Conservation (phyloP, 2,329 filamentous ascomycete genomes). For the Scopulariopsis brevicaulis region DNA sequence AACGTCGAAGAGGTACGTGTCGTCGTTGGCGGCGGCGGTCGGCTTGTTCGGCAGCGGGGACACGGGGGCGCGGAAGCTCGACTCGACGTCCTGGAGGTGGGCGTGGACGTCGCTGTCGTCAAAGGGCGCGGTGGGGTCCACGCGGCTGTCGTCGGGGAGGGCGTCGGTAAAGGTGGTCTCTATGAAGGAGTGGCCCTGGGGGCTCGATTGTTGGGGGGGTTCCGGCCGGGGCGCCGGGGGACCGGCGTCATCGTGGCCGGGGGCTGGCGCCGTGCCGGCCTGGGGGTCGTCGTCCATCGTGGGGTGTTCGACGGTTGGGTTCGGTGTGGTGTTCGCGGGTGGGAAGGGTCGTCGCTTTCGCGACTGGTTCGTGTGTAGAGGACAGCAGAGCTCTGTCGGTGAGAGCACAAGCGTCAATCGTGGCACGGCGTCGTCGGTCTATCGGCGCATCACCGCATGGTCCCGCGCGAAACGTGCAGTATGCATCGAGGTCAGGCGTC, state of each 20-base stretch:
- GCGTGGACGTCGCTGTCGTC: constrained; percentile 37
- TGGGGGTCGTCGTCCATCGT: background rate
- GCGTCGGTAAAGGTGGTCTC: constrained; percentile 3
- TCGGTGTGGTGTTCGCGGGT: background rate
- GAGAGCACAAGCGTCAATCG: background rate
- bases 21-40: constrained; percentile 35
- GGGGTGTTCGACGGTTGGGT: background rate
- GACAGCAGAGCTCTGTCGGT: background rate
- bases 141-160: background rate
- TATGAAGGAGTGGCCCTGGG: background rate
- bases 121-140: background rate
- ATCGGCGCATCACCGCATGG: background rate
- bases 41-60: constrained; percentile 41
- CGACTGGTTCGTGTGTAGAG: background rate
- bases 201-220: background rate
- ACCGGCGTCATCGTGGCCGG: background rate
- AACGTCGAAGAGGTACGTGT: constrained; percentile 46
- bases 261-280: background rate
- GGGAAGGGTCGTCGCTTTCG: background rate
- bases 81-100: constrained; percentile 53
- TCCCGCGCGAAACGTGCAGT: background rate
- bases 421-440: background rate
- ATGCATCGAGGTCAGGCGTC: background rate
- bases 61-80: constrained; percentile 48
- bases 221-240: background rate